phyloP scores from a whole-genome alignment of 2,329 filamentous ascomycete species.

The Colletotrichum liriopes region DNA sequence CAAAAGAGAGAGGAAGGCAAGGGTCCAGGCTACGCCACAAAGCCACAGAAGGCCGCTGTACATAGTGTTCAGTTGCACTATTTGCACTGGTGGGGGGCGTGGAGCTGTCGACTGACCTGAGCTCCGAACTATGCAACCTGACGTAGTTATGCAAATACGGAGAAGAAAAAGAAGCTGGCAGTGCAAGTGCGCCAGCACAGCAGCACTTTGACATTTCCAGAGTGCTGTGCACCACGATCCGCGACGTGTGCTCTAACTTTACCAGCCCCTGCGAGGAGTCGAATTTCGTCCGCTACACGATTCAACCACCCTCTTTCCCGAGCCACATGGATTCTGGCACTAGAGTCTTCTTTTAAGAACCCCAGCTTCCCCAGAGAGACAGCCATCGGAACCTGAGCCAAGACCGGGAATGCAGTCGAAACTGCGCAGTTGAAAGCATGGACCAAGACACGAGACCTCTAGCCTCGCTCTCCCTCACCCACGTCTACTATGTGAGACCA shows the following conservation, averaged over 20 bases:
- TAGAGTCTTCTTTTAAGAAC: conserved; percentile 7
- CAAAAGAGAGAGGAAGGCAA: neutral
- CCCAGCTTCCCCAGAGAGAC: neutral
- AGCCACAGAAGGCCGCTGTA: conserved; percentile 23
- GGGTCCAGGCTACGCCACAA: conserved; percentile 35
- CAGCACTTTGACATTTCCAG: conserved; percentile 38
- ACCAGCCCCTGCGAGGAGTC: conserved; percentile 38
- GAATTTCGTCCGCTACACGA: neutral
- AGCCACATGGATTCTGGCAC: conserved; percentile 6
- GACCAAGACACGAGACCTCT: conserved; percentile 68
- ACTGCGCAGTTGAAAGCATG: conserved; percentile 45
- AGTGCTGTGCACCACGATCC: conserved; percentile 42
- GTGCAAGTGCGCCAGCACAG: neutral
- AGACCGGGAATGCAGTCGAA: conserved; percentile 24
- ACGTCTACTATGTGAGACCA: conserved; percentile 84
- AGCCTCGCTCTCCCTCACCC: conserved; percentile 92
- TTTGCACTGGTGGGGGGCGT: conserved; percentile 8
- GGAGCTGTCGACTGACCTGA: conserved; percentile 30
- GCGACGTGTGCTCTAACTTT: conserved; percentile 40
- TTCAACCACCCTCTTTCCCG: conserved; percentile 6
- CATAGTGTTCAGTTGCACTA: neutral
- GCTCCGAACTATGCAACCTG: conserved; percentile 36
- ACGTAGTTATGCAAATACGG: conserved; percentile 38
- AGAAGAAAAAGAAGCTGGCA: conserved; percentile 20
- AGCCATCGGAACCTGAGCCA: neutral